Base-by-base conservation (phyloP, 2,329 filamentous ascomycete genomes). In the Chlorencoelia australis region DNA sequence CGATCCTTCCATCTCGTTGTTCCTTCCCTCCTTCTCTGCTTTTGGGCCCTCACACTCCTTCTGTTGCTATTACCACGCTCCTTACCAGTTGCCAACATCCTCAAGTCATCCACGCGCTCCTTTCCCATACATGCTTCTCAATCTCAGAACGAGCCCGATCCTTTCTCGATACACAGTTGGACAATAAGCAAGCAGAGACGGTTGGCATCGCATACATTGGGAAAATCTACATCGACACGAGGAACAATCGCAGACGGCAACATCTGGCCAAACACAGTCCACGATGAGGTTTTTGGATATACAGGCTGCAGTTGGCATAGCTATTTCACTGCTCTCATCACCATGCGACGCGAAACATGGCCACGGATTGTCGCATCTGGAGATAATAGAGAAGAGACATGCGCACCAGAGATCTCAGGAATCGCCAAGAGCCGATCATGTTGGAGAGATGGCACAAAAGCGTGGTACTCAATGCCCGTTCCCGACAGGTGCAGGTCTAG, bases 401-500 rank as follows among this genome's bases (percentile, higher is more conserved):
- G 30, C 29, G 13, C 52, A 55, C 34, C 48, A 44, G 16, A 42
- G 41, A 28, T 2, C 42, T 25, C 47, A 51, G 30, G 30, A 47
- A 28, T 54, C 50, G 21, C 47, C 50, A 24, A 35, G 43, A 14
- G 49, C 36, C 4, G 45, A 50, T 28, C 30, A 26, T 4, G 40
- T 44, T 10, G 46, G 45, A 19, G 36, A 39, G 6, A 39, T 28
- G 13, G 26, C 56, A 38, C 35, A 49, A 35, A 53, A 53, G 43
- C 52, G 54, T 32, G 40, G 41, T 21, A n/a, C n/a, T n/a, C 60
- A 65, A 39, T 88, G 83, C 60, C 52, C 66, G 37, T 82, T 88
- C 50, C 82, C 83, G 8, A 63, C 66, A 21, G 67, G 81, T 52
- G 68, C 72, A 19, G 79, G 80, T 35, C 61, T 88, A 52, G 72